Base-by-base conservation (phyloP, 345 rosid genomes). In the Gossypioides kirkii region DNA sequence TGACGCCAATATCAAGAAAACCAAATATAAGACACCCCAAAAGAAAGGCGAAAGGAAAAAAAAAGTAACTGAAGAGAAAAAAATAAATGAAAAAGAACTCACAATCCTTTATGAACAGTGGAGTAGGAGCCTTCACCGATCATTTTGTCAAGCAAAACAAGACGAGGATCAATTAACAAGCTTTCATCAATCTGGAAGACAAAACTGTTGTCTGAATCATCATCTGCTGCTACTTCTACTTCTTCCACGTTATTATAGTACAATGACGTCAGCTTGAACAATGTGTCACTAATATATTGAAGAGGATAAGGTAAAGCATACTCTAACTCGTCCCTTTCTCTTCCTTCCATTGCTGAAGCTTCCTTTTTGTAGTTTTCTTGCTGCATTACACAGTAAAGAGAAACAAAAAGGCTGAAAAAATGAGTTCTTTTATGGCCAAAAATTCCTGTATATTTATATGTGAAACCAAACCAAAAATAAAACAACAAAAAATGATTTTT, bases 111-210 rank as follows among this genome's bases (percentile, higher is more conserved):
- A 67, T 82, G 80, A 70, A 90, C 89, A 4, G 75, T 50, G 43
- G 86, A 83, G 77, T 66, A 13, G 61, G 77, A 25, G 50, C 95
- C 95, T 78, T 85, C 87, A 13, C 88, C 86, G 20, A 88, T 88
- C 82, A 84, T 79, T 45, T 72, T 73, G 16, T 77, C 74, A 1
- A 74, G 14, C 45, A 49, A 49, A 45, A 90, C 62, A 25, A 6
- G 70, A 36, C 80, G 53, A 42, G 84, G 79, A 47, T 88, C 78
- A 67, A 90, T 69, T 52, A 90, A 78, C 77, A 82, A 76, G 52
- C 73, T 81, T 3, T 28, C 60, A 45, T 78, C 82, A 66, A 90
- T 84, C 25, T 18, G 72, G 59, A 85, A 84, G 49, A 42, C 74
- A 63, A 82, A 88, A 11, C 38, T 58, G 8, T 79, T 42, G 9